phyloP scores from a whole-genome alignment of 2,329 filamentous ascomycete genomes.

The Alternaria dauci region DNA sequence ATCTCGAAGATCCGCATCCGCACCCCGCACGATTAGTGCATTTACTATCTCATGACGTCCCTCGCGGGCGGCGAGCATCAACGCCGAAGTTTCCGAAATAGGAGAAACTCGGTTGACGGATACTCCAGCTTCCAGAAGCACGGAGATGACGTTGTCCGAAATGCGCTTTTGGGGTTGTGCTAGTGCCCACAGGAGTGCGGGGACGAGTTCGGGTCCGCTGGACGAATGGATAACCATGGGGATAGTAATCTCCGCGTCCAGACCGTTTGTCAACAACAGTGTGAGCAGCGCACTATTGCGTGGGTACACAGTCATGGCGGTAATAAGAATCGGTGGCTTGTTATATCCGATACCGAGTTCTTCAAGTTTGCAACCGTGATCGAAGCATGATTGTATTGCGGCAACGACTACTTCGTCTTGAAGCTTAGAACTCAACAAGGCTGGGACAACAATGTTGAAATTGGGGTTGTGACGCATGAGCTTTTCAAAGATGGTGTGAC shows the following conservation, averaged over 20 bases:
- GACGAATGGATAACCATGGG: slow-evolving; percentile 57
- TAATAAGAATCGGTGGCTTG: slow-evolving; percentile 32
- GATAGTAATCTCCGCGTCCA: slow-evolving; percentile 53
- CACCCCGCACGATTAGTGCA: slow-evolving; percentile 64
- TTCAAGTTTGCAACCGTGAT: slow-evolving; percentile 51
- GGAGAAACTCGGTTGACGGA: slow-evolving; percentile 66
- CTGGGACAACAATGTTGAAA: slow-evolving; percentile 63
- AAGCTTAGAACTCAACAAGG: slow-evolving; percentile 62
- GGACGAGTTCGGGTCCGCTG: slow-evolving; percentile 64
- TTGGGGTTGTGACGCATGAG: slow-evolving; percentile 56
- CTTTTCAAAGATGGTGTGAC: slow-evolving; percentile 33
- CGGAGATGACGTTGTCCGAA: slow-evolving; percentile 65
- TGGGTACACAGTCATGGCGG: slow-evolving; percentile 39
- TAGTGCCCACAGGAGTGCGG: slow-evolving; percentile 68
- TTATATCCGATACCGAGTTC: slow-evolving; percentile 25
- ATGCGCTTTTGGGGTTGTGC: slow-evolving; percentile 70
- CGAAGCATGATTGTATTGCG: slow-evolving; percentile 64
- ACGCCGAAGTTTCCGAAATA: slow-evolving; percentile 63
- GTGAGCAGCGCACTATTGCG: slow-evolving; percentile 31
- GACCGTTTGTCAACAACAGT: slow-evolving; percentile 35
- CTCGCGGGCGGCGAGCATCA: slow-evolving; percentile 67
- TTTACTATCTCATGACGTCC: slow-evolving; percentile 66
- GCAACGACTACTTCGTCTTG: slow-evolving; percentile 56
- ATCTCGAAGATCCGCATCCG: slow-evolving; percentile 68
- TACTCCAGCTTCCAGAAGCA: slow-evolving; percentile 64